Percentiles rank a stretch among this genome's conserved stretches.
Conservation (phyloP, 495 filamentous ascomycete genomes). For the Hypoxylon lienhwacheense region DNA sequence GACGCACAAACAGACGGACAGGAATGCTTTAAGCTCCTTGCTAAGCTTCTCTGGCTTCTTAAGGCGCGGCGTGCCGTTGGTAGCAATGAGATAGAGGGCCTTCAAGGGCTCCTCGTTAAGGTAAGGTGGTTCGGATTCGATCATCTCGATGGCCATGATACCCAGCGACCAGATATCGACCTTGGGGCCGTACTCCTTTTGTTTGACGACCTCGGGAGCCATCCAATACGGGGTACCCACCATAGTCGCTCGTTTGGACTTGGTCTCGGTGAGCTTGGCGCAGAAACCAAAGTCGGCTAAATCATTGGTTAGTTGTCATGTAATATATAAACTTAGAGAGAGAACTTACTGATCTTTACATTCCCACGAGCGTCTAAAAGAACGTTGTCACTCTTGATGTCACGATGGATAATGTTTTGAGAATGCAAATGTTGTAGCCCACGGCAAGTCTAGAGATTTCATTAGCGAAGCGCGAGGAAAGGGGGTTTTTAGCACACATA, state of each 20-base stretch:
- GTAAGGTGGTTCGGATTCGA: slow-evolving; percentile 96
- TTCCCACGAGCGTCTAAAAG: slow-evolving; percentile 89
- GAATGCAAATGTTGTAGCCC: slow-evolving; percentile 90
- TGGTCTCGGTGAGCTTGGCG: slow-evolving; percentile 95
- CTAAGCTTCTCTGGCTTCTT: slow-evolving; percentile 97
- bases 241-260: slow-evolving; percentile 97
- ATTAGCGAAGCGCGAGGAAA: slow-evolving; percentile 41
- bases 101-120: slow-evolving; percentile 97
- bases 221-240: slow-evolving; percentile 99
- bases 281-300: slow-evolving; percentile 98
- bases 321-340: neutral
- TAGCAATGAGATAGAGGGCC: slow-evolving; percentile 94
- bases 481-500: slow-evolving; percentile 44
- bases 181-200: slow-evolving; percentile 97
- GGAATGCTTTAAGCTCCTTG: slow-evolving; percentile 94
- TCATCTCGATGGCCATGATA: slow-evolving; percentile 99
- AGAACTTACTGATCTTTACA: slow-evolving; percentile 90
- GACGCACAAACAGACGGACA: slow-evolving; percentile 93
- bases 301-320: slow-evolving; percentile 38
- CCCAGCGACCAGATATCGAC: slow-evolving; percentile 99
- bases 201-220: slow-evolving; percentile 98
- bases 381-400: slow-evolving; percentile 99
- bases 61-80: slow-evolving; percentile 91
- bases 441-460: slow-evolving; percentile 75
- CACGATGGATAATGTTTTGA: slow-evolving; percentile 97